These are phyloP conservation scores for Cetraspora pellucida DNA, from an alignment of 192 early-diverging fungal genomes.

Conservation along the genomic window DNA sequence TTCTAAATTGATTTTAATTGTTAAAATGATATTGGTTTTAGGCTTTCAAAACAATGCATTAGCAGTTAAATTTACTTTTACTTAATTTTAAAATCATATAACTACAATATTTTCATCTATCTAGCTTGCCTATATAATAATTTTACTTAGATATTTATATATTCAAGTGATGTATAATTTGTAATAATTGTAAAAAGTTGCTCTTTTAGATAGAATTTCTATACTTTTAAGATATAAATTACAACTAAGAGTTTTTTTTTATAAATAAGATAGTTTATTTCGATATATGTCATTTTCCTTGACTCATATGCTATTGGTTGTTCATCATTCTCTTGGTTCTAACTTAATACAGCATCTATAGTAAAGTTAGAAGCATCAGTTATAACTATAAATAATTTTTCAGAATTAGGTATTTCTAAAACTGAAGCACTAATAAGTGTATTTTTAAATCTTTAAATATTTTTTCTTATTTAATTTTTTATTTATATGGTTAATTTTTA, in stretches of 20 bases:
- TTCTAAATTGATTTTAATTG: no score
- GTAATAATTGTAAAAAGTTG: constrained; percentile 38
- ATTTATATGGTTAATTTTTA: constrained; percentile 33
- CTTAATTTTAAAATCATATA: constrained; percentile 21
- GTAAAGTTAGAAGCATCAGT: constrained; percentile 48
- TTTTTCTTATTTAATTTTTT: not conserved
- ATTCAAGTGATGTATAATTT: constrained; percentile 46
- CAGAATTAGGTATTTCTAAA: constrained; percentile 29
- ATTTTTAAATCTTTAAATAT: constrained; percentile 41
- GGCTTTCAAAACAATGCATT: constrained; percentile 35
- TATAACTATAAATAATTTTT: constrained; percentile 31
- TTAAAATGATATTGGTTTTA: not conserved
- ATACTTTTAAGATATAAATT: constrained; percentile 40
- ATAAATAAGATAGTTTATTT: constrained; percentile 39
- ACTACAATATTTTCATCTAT: constrained; percentile 21
- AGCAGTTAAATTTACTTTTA: constrained; percentile 33
- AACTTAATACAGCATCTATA: constrained; percentile 45
- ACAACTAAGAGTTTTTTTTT: constrained; percentile 47
- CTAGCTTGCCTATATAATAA: constrained; percentile 3
- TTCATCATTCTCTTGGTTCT: constrained; percentile 32
- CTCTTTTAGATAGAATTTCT: constrained; percentile 40
- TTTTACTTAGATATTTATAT: constrained; percentile 44
- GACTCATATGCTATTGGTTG: constrained; percentile 40
- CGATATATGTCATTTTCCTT: constrained; percentile 32
- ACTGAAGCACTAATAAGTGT: constrained; percentile 37